Evolutionary conservation across 345 rosid genomes (phyloP).

Genomic region (Salix arbutifolia): DNA sequence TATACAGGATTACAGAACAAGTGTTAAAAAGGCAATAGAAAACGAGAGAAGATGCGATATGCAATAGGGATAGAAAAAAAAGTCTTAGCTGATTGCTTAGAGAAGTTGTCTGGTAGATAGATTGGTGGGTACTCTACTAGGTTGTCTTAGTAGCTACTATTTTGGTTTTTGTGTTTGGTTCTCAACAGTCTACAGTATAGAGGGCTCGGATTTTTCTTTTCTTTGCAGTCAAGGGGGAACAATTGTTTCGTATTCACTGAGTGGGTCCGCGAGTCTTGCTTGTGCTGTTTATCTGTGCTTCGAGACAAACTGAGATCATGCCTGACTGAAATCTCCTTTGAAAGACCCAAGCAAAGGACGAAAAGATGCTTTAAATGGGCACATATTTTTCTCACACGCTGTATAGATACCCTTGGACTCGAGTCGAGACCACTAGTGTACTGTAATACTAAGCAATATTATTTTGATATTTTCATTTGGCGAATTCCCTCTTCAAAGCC

Average conservation of each 20-base stretch:
- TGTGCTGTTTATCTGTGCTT: slow-evolving; percentile 7
- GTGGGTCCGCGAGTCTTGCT: slow-evolving; percentile 6
- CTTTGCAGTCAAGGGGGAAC: not conserved
- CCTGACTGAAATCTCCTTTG: not conserved
- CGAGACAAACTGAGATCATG: slow-evolving; percentile 4
- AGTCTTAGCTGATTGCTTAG: slow-evolving; percentile 15
- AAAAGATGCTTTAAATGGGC: slow-evolving; percentile 7
- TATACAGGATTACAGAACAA: not conserved
- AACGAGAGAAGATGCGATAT: not conserved
- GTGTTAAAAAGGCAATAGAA: not conserved
- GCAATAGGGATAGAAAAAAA: not conserved
- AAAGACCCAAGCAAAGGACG: not conserved
- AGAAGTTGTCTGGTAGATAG: slow-evolving; percentile 32
- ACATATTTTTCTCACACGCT: not conserved
- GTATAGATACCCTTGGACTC: not conserved
- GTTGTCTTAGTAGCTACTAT: slow-evolving; percentile 24
- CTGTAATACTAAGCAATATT: not conserved
- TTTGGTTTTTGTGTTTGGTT: slow-evolving; percentile 19
- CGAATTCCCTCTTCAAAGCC: not conserved
- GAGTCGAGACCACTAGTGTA: not conserved
- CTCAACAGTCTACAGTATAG: slow-evolving; percentile 9
- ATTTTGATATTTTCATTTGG: not conserved
- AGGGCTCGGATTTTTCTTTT: not conserved
- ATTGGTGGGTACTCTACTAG: slow-evolving; percentile 40
- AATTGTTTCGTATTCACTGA: not conserved